Evolutionary conservation across 2,329 filamentous ascomycete genomes (phyloP).

Genomic region (Cladorrhinum sp.): DNA sequence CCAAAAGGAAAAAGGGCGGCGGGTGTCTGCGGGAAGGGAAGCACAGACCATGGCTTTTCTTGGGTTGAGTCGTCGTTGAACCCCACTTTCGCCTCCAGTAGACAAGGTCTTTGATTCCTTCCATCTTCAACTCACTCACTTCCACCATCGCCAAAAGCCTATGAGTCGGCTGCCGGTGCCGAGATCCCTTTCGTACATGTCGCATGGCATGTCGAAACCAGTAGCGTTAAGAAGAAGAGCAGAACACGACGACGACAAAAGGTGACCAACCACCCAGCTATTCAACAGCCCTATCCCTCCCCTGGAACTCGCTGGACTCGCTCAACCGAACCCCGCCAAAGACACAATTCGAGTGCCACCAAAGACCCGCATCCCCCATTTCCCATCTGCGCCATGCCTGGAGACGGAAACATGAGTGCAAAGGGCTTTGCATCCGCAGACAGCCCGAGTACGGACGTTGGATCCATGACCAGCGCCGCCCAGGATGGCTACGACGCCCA

Average conservation of each 20-base stretch:
- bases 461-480: conserved; percentile 12
- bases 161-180: conserved; percentile 2
- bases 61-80: background rate
- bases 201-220: conserved; percentile 4
- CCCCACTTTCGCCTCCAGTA: background rate
- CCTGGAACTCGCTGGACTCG: background rate
- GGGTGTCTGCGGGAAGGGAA: background rate
- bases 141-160: conserved; percentile 1
- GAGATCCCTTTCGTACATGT: background rate
- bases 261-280: background rate
- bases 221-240: background rate
- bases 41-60: background rate
- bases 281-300: background rate
- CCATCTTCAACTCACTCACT: background rate
- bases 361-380: background rate
- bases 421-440: conserved; percentile 14
- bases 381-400: conserved; percentile 17
- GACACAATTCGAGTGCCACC: background rate
- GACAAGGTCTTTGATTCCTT: conserved; percentile 3
- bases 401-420: conserved; percentile 12
- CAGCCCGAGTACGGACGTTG: conserved; percentile 17
- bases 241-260: background rate
- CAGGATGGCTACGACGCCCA: conserved; percentile 27
- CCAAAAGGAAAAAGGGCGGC: background rate
- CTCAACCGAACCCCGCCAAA: conserved; percentile 2